Conservation (phyloP, 129 eudicot species). For the Logfia minima region DNA sequence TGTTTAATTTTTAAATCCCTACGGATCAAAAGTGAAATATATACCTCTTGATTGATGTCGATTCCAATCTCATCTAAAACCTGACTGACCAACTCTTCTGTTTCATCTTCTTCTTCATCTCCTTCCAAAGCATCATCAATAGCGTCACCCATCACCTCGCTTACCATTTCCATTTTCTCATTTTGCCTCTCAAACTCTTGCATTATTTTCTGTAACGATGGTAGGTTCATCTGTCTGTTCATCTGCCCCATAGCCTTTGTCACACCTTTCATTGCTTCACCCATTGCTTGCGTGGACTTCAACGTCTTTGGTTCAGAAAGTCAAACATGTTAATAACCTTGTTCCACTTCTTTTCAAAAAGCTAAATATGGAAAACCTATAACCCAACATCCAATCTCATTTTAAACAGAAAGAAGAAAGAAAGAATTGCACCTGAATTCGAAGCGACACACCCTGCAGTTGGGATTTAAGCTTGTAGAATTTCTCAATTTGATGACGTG, state of each 20-base stretch:
- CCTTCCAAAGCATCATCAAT: slow-evolving; percentile 99
- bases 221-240: slow-evolving; percentile 96
- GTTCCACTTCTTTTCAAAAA: neutral
- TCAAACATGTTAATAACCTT: slow-evolving; percentile 13
- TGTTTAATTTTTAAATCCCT: neutral
- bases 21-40: neutral
- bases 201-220: slow-evolving; percentile 90
- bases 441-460: slow-evolving; percentile 87
- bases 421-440: slow-evolving; percentile 69
- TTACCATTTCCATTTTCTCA: slow-evolving; percentile 92
- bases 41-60: slow-evolving; percentile 84
- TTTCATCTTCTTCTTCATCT: slow-evolving; percentile 95
- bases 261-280: slow-evolving; percentile 99
- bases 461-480: slow-evolving; percentile 96
- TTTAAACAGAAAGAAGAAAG: neutral
- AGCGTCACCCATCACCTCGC: slow-evolving; percentile 94
- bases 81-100: slow-evolving; percentile 88
- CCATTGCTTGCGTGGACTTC: slow-evolving; percentile 99
- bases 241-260: slow-evolving; percentile 98
- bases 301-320: slow-evolving; percentile 51
- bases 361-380: neutral
- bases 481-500: slow-evolving; percentile 90
- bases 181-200: slow-evolving; percentile 94
- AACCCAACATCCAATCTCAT: neutral
- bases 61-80: slow-evolving; percentile 96